Conservation (phyloP, 768 basidiomycete genomes). For the Amanita pseudoporphyria region DNA sequence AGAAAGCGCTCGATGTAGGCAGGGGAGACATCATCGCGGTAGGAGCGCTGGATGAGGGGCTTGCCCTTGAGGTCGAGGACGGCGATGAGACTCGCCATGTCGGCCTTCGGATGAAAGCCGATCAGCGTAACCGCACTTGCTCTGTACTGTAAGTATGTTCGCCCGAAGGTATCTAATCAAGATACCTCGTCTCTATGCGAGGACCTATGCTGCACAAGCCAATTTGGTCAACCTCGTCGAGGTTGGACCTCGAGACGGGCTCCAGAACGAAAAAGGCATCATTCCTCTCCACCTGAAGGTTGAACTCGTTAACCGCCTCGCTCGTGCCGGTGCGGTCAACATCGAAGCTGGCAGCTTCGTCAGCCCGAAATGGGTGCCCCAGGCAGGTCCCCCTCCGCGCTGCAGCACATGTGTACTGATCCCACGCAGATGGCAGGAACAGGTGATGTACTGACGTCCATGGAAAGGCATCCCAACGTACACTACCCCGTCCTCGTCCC, state of each 20-base stretch:
- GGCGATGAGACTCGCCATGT: slow-evolving; percentile 64
- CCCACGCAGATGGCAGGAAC: slow-evolving; percentile 79
- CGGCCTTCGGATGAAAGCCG: slow-evolving; percentile 6
- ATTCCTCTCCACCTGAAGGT: slow-evolving; percentile 69
- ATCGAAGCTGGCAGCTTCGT: slow-evolving; percentile 90
- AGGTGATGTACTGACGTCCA: slow-evolving; percentile 53
- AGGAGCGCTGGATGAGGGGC: slow-evolving; percentile 91
- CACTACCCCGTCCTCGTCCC: slow-evolving; percentile 78
- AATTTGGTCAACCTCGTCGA: slow-evolving; percentile 67
- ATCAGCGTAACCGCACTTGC: neutral
- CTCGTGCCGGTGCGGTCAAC: slow-evolving; percentile 50
- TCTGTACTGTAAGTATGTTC: neutral
- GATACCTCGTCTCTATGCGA: neutral
- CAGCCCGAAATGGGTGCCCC: slow-evolving; percentile 89
- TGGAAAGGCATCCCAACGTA: slow-evolving; percentile 42
- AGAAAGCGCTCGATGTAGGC: slow-evolving; percentile 91
- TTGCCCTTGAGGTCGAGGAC: slow-evolving; percentile 99
- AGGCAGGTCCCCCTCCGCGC: slow-evolving; percentile 32
- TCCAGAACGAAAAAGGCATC: slow-evolving; percentile 78
- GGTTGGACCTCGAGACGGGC: slow-evolving; percentile 84
- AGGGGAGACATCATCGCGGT: slow-evolving; percentile 89
- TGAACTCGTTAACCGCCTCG: slow-evolving; percentile 70
- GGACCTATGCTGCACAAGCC: slow-evolving; percentile 11
- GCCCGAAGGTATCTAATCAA: neutral
- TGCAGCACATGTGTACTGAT: neutral